These are phyloP conservation scores for Xylariaceae sp. DNA, from an alignment of 2,329 filamentous ascomycete species.

Conservation along the genomic window DNA sequence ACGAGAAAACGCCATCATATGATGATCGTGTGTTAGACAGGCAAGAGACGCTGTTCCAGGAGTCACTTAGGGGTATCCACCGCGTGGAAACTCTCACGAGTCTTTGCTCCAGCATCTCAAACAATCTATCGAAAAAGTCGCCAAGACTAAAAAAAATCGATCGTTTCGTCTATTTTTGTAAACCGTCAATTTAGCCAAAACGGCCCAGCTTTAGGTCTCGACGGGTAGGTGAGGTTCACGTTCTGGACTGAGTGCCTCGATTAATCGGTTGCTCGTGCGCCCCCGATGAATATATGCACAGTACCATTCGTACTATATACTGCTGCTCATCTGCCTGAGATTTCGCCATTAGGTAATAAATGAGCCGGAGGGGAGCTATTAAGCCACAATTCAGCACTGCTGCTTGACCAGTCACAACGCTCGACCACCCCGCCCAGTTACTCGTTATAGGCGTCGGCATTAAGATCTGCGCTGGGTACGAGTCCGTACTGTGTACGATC, in stretches of 20 bases:
- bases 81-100: too few species aligned
- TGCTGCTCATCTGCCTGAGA: neutral
- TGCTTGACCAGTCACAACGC: neutral
- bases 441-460: neutral
- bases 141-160: neutral
- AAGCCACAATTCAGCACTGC: neutral
- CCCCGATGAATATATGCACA: neutral
- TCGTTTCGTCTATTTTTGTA: neutral
- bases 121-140: too few species aligned
- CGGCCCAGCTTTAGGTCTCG: neutral
- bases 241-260: neutral
- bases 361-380: neutral
- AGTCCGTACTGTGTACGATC: too few species aligned
- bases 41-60: too few species aligned
- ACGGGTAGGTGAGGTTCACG: neutral
- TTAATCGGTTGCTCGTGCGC: neutral
- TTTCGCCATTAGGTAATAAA: neutral
- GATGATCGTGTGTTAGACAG: too few species aligned
- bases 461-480: neutral
- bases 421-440: neutral
- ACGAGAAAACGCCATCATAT: too few species aligned
- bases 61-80: too few species aligned
- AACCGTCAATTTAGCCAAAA: neutral
- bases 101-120: too few species aligned
- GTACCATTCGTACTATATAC: neutral